phyloP scores from a whole-genome alignment of 2,329 filamentous ascomycete genomes.

The Canariomyces notabilis region DNA sequence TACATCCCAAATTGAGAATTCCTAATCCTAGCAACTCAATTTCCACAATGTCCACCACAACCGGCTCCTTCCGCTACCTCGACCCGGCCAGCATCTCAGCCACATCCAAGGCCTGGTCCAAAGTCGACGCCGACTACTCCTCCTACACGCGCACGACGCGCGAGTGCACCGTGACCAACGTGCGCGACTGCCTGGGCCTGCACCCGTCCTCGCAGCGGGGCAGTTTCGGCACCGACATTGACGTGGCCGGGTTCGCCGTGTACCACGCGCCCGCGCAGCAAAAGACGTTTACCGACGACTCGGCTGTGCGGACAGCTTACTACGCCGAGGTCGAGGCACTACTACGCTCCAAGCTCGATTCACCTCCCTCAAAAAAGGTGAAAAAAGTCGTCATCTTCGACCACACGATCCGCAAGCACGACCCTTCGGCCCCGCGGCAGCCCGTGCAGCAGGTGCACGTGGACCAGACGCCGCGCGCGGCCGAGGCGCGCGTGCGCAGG shows the following conservation, averaged over 20 bases:
- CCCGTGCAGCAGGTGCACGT: conserved; percentile 68
- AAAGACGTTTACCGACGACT: conserved; percentile 51
- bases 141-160: conserved; percentile 47
- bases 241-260: conserved; percentile 55
- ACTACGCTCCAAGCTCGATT: conserved; percentile 47
- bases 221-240: conserved; percentile 44
- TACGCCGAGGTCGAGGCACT: conserved; percentile 58
- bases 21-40: too few relatives aligned
- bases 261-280: conserved; percentile 48
- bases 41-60: conserved; percentile 23
- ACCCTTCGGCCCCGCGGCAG: conserved; percentile 51
- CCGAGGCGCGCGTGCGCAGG: conserved; percentile 55
- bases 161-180: conserved; percentile 46
- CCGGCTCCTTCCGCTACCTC: conserved; percentile 52
- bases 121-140: conserved; percentile 56
- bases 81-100: conserved; percentile 43
- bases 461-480: conserved; percentile 63
- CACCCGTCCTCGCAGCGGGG: conserved; percentile 28
- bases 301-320: conserved; percentile 50
- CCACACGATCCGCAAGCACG: conserved; percentile 60
- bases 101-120: conserved; percentile 53
- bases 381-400: conserved; percentile 65
- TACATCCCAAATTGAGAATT: too few relatives aligned
- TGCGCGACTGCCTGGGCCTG: conserved; percentile 46
- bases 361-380: conserved; percentile 43